Evolutionary conservation across 495 filamentous ascomycete genomes (phyloP).

Genomic region (Eremomyces bilateralis): DNA sequence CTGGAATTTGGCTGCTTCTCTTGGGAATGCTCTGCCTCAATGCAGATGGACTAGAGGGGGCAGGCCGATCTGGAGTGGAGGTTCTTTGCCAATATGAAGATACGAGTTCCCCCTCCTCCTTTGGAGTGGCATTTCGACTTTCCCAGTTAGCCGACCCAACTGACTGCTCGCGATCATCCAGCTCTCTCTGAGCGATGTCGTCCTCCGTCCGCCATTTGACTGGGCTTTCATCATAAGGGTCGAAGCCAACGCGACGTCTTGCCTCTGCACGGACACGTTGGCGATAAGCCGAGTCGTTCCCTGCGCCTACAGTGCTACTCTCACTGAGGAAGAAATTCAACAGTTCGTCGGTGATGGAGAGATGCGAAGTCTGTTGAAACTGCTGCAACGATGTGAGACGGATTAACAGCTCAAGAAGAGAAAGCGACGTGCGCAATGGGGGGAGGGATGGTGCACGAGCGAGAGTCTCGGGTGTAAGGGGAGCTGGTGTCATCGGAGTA

Average conservation of each 20-base stretch:
- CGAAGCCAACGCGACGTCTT: slow-evolving; percentile 65
- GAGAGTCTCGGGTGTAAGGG: neutral
- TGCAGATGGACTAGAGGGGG: too few relatives aligned
- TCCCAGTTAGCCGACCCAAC: too few relatives aligned
- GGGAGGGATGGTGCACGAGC: slow-evolving; percentile 2
- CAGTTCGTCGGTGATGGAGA: slow-evolving; percentile 85
- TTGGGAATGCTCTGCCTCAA: too few relatives aligned
- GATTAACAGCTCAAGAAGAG: slow-evolving; percentile 81
- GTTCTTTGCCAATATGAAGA: slow-evolving; percentile 1
- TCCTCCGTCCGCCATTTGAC: slow-evolving; percentile 42
- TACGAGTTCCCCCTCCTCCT: too few relatives aligned
- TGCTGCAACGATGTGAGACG: slow-evolving; percentile 88
- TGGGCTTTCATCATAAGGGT: slow-evolving; percentile 56
- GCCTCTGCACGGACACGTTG: slow-evolving; percentile 51
- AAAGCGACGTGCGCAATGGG: slow-evolving; percentile 59
- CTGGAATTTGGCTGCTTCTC: too few relatives aligned
- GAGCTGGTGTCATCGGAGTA: slow-evolving; percentile 12
- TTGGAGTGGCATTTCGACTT: too few relatives aligned
- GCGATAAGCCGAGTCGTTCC: slow-evolving; percentile 46
- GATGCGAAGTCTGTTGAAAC: slow-evolving; percentile 82
- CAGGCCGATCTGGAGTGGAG: too few relatives aligned
- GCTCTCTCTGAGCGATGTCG: slow-evolving; percentile 26
- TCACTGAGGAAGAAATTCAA: slow-evolving; percentile 88
- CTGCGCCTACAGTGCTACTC: slow-evolving; percentile 49
- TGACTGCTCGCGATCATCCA: too few relatives aligned